A percentile compares a stretch with the other conserved stretches of the same genome.
Conservation (phyloP, 768 basidiomycete genomes). For the Tremella mesenterica region DNA sequence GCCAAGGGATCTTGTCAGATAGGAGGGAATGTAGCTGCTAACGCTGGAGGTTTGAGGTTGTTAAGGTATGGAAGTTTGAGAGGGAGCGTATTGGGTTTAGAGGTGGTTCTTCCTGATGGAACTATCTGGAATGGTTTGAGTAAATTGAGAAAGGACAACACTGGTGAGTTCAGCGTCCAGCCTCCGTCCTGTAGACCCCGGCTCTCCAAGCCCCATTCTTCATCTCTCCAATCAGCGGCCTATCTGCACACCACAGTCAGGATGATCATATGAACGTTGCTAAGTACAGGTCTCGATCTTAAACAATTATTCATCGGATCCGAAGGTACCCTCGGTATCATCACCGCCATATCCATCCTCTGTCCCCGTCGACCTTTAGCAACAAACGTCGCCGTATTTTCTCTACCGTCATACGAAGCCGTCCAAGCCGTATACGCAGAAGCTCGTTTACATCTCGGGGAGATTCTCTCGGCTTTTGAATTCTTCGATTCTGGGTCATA, state of each 20-base stretch:
- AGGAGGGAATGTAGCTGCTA: conserved; percentile 93
- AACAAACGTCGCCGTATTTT: conserved; percentile 83
- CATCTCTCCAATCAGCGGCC: no score
- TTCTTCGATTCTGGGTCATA: conserved; percentile 69
- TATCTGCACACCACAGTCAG: no score
- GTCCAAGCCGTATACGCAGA: conserved; percentile 75
- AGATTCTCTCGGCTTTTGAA: conserved; percentile 95
- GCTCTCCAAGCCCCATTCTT: no score
- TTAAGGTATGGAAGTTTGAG: conserved; percentile 91
- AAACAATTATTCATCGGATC: conserved; percentile 98
- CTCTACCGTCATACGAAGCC: conserved; percentile 74
- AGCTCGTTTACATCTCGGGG: conserved; percentile 73
- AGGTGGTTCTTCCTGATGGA: conserved; percentile 90
- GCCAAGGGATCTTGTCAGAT: conserved; percentile 98
- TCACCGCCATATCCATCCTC: conserved; percentile 90
- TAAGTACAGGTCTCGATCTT: conserved; percentile 75
- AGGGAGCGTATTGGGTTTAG: conserved; percentile 86
- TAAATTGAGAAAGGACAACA: conserved; percentile 92
- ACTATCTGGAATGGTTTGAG: conserved; percentile 80
- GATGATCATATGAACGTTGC: no score
- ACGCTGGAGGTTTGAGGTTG: conserved; percentile 91
- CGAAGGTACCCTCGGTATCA: conserved; percentile 90
- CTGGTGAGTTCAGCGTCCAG: conserved; percentile 53
- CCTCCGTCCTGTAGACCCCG: neutral
- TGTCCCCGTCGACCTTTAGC: conserved; percentile 68